These are phyloP conservation scores for Oldenlandia corymbosa DNA, from an alignment of 257 asterid genomes.

Conservation along the genomic window DNA sequence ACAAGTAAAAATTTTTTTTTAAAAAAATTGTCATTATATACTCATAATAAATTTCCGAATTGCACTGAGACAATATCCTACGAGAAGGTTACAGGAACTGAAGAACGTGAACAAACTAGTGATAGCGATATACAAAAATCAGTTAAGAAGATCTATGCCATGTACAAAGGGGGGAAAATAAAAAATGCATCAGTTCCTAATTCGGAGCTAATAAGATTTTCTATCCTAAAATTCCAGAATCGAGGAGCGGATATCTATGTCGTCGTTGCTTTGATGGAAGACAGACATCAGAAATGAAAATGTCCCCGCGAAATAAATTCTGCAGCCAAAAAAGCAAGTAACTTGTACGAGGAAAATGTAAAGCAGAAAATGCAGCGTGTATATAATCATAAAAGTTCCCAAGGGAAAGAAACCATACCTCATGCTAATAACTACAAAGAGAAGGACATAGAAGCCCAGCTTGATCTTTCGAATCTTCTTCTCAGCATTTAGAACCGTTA, in stretches of 20 bases:
- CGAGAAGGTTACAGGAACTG: too few relatives aligned
- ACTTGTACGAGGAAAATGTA: slow-evolving; percentile 20
- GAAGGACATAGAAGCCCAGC: slow-evolving; percentile 64
- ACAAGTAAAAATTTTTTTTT: too few relatives aligned
- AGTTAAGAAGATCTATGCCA: too few relatives aligned
- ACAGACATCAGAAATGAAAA: slow-evolving; percentile 37
- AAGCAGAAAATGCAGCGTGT: background rate
- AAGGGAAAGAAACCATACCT: slow-evolving; percentile 40
- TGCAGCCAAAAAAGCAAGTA: slow-evolving; percentile 28
- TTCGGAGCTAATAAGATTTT: background rate
- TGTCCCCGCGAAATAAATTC: slow-evolving; percentile 39
- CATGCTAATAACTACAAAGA: slow-evolving; percentile 55
- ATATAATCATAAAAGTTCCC: background rate
- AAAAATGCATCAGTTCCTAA: background rate
- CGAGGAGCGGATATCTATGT: slow-evolving; percentile 47
- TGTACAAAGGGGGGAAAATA: too few relatives aligned
- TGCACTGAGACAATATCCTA: too few relatives aligned
- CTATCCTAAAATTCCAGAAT: slow-evolving; percentile 45
- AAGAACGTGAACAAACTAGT: too few relatives aligned
- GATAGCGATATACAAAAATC: too few relatives aligned
- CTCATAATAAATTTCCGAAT: too few relatives aligned
- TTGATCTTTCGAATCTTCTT: slow-evolving; percentile 68
- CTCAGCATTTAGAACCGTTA: slow-evolving; percentile 55
- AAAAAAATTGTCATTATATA: too few relatives aligned
- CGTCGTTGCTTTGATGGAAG: slow-evolving; percentile 37